phyloP scores from a whole-genome alignment of 805 yeast genomes.

The Candida orba region DNA sequence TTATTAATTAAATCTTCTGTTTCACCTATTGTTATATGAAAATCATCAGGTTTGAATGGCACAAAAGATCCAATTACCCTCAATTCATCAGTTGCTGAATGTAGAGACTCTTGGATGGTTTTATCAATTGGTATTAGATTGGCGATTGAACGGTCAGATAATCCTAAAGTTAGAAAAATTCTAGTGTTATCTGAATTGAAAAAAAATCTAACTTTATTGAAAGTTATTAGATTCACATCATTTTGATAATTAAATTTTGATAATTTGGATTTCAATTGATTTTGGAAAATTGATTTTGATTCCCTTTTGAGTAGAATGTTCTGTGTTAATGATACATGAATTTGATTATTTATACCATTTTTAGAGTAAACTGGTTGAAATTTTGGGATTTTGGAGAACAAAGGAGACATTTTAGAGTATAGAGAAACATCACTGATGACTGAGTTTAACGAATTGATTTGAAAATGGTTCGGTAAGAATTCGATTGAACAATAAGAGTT shows the following conservation, averaged over 20 bases:
- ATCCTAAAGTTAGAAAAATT: slow-evolving; percentile 4
- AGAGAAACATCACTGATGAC: slow-evolving; percentile 1
- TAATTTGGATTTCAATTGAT: not conserved
- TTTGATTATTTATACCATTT: slow-evolving; percentile 1
- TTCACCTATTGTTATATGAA: slow-evolving; percentile 6
- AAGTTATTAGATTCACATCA: not conserved
- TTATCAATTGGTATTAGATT: not conserved
- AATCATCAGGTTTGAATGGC: slow-evolving; percentile 2
- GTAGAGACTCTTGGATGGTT: not conserved
- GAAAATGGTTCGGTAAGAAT: slow-evolving; percentile 2
- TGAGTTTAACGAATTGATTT: not conserved
- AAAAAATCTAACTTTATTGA: slow-evolving; percentile 2
- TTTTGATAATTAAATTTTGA: not conserved
- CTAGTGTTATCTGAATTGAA: slow-evolving; percentile 1
- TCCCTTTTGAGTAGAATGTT: slow-evolving; percentile 1
- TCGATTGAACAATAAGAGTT: slow-evolving; percentile 9
- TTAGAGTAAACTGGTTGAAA: slow-evolving; percentile 8
- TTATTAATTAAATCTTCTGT: not conserved
- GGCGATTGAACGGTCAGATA: not conserved
- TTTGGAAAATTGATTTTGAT: not conserved
- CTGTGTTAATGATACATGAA: slow-evolving; percentile 14
- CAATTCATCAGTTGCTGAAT: not conserved
- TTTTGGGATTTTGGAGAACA: not conserved
- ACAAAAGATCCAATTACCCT: not conserved
- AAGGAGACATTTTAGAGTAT: slow-evolving; percentile 6